Base-by-base conservation (phyloP, 306 rosid genomes). In the Betula pendula region DNA sequence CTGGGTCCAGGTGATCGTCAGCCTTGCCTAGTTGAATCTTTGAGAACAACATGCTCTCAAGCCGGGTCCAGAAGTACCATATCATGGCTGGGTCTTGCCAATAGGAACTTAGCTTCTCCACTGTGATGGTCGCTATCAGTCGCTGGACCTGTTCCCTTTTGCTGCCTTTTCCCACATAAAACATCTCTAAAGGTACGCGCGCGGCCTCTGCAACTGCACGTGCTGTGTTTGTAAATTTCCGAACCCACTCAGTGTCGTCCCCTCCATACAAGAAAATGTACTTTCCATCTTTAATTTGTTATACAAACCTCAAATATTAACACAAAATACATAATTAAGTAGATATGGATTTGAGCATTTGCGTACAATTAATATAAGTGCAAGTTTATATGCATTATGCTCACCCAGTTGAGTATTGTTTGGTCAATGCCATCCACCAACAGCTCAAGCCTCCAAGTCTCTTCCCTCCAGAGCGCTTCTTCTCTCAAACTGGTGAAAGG, bases 11-110 rank as follows among this genome's bases (percentile, higher is more conserved):
- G 48, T 73, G 73, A 0, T 83, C 87, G 3, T 86, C 84, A 2
- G 72, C 78, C 56, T 87, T 86, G 15, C 67, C 78, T 6, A 81
- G 84, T 24, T 89, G 90, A 19, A 89, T 81, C 80, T 89, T 89
- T 25, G 93, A 89, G 73, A 84, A 81, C 9, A 85, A 76, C 90
- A 89, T 89, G 89, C 93, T 89, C 66, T 87, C 89, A 0, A 89
- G 81, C 3, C 90, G 78, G 6, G 85, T 87, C 93, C 90, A 89
- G 83, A 87, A 89, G 90, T 84, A 89, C 93, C 93, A 87, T n/a
- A 87, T 80, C 90, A 87, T 81, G 76, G 85, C 84, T 3, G 74
- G 86, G 38, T 85, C 90, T 76, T 73, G 66, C 93, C 89, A 89
- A 5, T 1, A 29, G 2, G 77, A 81, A 0, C 86, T 81, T 8